These are phyloP conservation scores for Ormosia semicastrata DNA, from an alignment of 306 rosid species.

Conservation along the genomic window DNA sequence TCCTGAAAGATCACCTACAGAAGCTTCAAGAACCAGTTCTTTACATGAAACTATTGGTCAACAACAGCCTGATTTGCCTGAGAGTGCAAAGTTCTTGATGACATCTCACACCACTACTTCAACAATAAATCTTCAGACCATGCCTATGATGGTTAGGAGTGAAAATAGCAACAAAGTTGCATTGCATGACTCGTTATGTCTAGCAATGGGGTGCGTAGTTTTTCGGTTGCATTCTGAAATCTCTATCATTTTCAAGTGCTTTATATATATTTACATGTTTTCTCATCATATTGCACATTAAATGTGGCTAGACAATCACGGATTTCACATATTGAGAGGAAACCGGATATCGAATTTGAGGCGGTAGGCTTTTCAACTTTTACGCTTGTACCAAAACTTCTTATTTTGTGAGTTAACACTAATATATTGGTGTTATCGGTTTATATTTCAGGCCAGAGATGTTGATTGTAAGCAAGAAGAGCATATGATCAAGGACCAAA, in stretches of 20 bases:
- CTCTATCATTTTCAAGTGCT: not conserved
- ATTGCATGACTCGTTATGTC: slow-evolving; percentile 22
- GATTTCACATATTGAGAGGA: slow-evolving; percentile 32
- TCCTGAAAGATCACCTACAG: slow-evolving; percentile 39
- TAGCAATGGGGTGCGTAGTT: slow-evolving; percentile 57
- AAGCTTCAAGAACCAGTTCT: slow-evolving; percentile 34
- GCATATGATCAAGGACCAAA: slow-evolving; percentile 35
- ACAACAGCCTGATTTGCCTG: slow-evolving; percentile 22
- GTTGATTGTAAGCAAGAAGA: slow-evolving; percentile 32
- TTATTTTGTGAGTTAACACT: slow-evolving; percentile 12
- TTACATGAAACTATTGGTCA: slow-evolving; percentile 26
- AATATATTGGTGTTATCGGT: not conserved
- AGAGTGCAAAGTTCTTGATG: slow-evolving; percentile 3
- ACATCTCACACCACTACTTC: slow-evolving; percentile 31
- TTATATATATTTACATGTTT: not conserved
- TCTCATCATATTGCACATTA: slow-evolving; percentile 31
- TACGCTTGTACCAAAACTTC: not conserved
- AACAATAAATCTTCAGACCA: not conserved
- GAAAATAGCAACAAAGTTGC: slow-evolving; percentile 31
- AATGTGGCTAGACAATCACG: slow-evolving; percentile 32
- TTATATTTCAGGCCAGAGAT: slow-evolving; percentile 35
- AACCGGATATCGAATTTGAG: slow-evolving; percentile 32
- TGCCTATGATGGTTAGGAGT: slow-evolving; percentile 27
- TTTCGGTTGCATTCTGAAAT: slow-evolving; percentile 1
- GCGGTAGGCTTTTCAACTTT: slow-evolving; percentile 35